phyloP scores from a whole-genome alignment of 2,329 filamentous ascomycete species.

The Clathrospora elynae region DNA sequence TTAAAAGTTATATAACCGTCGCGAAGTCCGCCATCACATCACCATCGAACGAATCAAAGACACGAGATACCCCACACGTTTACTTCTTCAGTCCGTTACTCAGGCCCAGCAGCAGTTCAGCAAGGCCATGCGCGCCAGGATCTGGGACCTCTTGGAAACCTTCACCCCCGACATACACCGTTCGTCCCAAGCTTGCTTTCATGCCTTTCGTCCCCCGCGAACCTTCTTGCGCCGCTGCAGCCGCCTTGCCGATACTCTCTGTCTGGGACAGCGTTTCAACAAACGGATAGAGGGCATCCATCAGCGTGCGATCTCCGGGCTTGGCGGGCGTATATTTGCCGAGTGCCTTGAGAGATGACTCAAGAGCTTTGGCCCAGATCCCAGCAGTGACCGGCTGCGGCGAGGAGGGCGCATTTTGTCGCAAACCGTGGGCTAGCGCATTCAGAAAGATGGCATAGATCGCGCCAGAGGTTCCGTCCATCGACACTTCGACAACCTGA shows the following conservation, averaged over 20 bases:
- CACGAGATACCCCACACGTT: constrained; percentile 34
- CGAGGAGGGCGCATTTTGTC: constrained; percentile 57
- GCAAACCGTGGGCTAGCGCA: constrained; percentile 72
- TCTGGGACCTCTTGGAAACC: constrained; percentile 76
- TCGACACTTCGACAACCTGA: constrained; percentile 67
- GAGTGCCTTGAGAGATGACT: constrained; percentile 67
- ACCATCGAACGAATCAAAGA: constrained; percentile 36
- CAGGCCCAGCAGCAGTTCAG: constrained; percentile 80
- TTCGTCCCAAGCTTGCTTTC: constrained; percentile 82
- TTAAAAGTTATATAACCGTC: constrained; percentile 44
- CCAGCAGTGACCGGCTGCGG: constrained; percentile 54
- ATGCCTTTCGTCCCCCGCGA: constrained; percentile 88
- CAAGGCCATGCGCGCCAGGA: constrained; percentile 78
- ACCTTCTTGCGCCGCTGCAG: constrained; percentile 73
- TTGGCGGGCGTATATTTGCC: constrained; percentile 86
- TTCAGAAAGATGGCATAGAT: constrained; percentile 90
- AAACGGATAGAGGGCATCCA: constrained; percentile 90
- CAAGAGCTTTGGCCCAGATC: constrained; percentile 70
- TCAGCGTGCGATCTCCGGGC: constrained; percentile 84
- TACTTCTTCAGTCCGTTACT: constrained; percentile 58
- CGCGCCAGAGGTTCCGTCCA: constrained; percentile 78
- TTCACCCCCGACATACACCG: constrained; percentile 77
- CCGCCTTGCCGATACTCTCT: constrained; percentile 72
- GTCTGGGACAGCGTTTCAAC: constrained; percentile 71
- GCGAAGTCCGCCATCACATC: constrained; percentile 28